Percentiles rank a stretch among this genome's conserved stretches.
Evolutionary conservation across 768 basidiomycete species (phyloP).

Genomic region (Ramaria sp.): DNA sequence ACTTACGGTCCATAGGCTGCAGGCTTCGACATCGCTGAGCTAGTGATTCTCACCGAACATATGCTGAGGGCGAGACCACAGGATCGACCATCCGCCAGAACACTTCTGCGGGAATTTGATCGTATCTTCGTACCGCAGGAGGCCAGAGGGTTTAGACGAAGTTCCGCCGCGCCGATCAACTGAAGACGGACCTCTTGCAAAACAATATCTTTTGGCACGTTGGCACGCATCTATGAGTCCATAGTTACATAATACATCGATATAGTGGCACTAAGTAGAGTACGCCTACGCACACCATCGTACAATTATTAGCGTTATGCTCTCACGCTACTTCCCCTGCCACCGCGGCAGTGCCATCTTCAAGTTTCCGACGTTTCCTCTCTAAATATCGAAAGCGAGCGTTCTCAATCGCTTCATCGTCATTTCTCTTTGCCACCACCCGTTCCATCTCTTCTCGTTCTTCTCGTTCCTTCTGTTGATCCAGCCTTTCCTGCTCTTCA

Average conservation of each 20-base stretch:
- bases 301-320: background rate
- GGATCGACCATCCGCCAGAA: slow-evolving; percentile 38
- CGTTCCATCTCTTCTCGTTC: slow-evolving; percentile 59
- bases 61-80: slow-evolving; percentile 49
- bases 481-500: slow-evolving; percentile 54
- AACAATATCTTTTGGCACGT: background rate
- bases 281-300: background rate
- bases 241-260: background rate
- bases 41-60: slow-evolving; percentile 42
- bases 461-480: slow-evolving; percentile 42
- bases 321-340: slow-evolving; percentile 3
- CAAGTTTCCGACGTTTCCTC: slow-evolving; percentile 70
- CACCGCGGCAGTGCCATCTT: slow-evolving; percentile 24
- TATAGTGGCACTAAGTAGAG: too few relatives aligned
- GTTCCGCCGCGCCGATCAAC: background rate
- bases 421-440: slow-evolving; percentile 65
- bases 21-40: slow-evolving; percentile 46
- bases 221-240: too few relatives aligned
- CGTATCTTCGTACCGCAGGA: slow-evolving; percentile 27
- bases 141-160: background rate
- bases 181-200: background rate
- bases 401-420: slow-evolving; percentile 58
- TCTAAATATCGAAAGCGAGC: slow-evolving; percentile 67
- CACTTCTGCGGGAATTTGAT: slow-evolving; percentile 44
- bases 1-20: slow-evolving; percentile 30